These are phyloP conservation scores for Fusarium lyarnte DNA, from an alignment of 2,329 filamentous ascomycete species.

Conservation along the genomic window DNA sequence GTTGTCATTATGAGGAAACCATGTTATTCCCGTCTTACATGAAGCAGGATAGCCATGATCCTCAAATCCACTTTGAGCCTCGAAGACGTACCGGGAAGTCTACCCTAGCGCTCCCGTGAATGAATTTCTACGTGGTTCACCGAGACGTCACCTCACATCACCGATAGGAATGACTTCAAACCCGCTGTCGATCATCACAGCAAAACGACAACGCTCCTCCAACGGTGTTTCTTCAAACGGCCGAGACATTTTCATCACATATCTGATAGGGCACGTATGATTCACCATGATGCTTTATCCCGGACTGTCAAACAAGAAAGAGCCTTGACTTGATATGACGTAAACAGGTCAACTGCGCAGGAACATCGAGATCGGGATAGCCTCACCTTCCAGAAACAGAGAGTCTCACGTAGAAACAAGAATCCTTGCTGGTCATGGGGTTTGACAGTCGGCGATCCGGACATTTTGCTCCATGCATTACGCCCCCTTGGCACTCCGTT, in stretches of 20 bases:
- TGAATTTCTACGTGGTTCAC: conserved; percentile 1
- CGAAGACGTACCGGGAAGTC: conserved; percentile 7
- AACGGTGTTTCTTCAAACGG: not conserved
- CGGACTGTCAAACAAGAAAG: conserved; percentile 13
- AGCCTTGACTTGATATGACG: conserved; percentile 27
- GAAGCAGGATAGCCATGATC: not conserved
- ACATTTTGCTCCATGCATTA: conserved; percentile 25
- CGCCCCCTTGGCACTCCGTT: not conserved
- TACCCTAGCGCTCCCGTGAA: conserved; percentile 30
- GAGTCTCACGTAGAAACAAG: not conserved
- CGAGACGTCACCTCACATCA: conserved; percentile 17
- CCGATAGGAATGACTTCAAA: conserved; percentile 17
- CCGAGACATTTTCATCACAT: not conserved
- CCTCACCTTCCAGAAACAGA: conserved; percentile 13
- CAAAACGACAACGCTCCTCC: not conserved
- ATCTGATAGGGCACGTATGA: conserved; percentile 5
- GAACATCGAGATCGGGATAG: conserved; percentile 27
- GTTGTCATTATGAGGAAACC: not conserved
- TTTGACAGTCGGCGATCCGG: conserved; percentile 6
- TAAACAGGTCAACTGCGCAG: conserved; percentile 1
- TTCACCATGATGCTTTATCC: conserved; percentile 17
- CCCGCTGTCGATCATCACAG: conserved; percentile 11
- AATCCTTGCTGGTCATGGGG: conserved; percentile 2
- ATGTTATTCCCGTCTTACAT: not conserved
- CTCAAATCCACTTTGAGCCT: conserved; percentile 9